phyloP scores from a whole-genome alignment of 192 early-diverging fungal species.

The Phlyctochytrium planicorne region DNA sequence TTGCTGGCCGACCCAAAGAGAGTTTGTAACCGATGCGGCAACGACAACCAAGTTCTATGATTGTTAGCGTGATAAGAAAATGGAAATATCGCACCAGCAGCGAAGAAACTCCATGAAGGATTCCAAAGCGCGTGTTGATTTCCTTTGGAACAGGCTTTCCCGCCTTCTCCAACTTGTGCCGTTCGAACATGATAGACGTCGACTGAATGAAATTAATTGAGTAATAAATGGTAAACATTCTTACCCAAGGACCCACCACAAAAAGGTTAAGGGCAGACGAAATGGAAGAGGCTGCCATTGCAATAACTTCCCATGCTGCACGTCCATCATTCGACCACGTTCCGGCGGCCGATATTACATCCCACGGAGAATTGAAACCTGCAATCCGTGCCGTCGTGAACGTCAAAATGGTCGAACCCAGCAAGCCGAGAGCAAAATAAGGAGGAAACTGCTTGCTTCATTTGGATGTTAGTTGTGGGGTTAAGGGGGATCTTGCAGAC shows the following conservation, averaged over 20 bases:
- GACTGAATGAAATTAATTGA: not conserved
- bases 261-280: not conserved
- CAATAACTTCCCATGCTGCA: not conserved
- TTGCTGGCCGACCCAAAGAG: constrained; percentile 21
- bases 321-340: not conserved
- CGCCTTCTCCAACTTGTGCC: constrained; percentile 16
- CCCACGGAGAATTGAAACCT: not conserved
- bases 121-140: not conserved
- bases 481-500: not conserved
- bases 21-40: constrained; percentile 11
- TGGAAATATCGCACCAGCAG: constrained; percentile 1
- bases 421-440: constrained; percentile 12
- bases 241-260: not conserved
- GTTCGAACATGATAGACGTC: not conserved
- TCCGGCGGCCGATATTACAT: not conserved
- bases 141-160: not conserved
- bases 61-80: not conserved
- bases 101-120: constrained; percentile 5
- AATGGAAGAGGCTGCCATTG: not conserved
- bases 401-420: constrained; percentile 5
- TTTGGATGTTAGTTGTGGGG: not conserved
- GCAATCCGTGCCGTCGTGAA: constrained; percentile 15
- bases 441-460: constrained; percentile 17
- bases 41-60: constrained; percentile 14
- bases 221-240: not conserved